A percentile compares a stretch with the other conserved stretches of the same genome.
phyloP scores from a whole-genome alignment of 2,329 filamentous ascomycete genomes.

The Arthrinium puccinioides region DNA sequence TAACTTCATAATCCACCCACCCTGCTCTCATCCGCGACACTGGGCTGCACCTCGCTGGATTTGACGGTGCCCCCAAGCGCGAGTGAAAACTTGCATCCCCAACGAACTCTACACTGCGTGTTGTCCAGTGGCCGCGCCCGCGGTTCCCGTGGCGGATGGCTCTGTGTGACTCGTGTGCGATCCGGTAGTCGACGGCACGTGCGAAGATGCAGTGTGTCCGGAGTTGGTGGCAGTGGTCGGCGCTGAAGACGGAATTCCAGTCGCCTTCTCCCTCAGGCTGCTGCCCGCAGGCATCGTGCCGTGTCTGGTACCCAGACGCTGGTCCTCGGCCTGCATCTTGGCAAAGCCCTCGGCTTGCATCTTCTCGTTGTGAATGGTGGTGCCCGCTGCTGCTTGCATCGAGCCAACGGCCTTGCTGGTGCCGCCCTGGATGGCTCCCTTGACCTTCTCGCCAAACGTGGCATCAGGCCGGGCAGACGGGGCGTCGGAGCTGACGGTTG shows the following conservation, averaged over 20 bases:
- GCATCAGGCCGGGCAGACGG: conserved; percentile 12
- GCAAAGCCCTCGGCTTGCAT: conserved; percentile 13
- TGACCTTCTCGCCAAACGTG: conserved; percentile 15
- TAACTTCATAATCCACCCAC: too few species aligned
- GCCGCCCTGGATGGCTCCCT: conserved; percentile 15
- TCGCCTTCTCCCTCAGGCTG: conserved; percentile 6
- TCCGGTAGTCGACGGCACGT: too few species aligned
- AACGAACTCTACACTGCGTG: too few species aligned
- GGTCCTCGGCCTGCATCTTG: conserved; percentile 18
- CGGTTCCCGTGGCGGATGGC: too few species aligned
- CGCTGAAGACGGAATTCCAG: conserved; percentile 2
- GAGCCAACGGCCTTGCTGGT: conserved; percentile 12
- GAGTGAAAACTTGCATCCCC: too few species aligned
- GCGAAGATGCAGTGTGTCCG: too few species aligned
- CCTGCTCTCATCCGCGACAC: too few species aligned
- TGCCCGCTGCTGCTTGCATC: conserved; percentile 13
- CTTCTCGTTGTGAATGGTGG: conserved; percentile 11
- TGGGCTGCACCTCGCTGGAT: too few species aligned
- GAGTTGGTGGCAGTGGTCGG: not conserved
- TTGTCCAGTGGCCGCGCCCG: too few species aligned
- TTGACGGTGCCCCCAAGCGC: too few species aligned
- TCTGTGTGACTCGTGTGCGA: too few species aligned
- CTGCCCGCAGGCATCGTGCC: conserved; percentile 15
- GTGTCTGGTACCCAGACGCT: conserved; percentile 14
- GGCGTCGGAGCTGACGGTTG: conserved; percentile 11